These are phyloP conservation scores for Trichosanthes cucumerina DNA, from an alignment of 306 rosid species.

Conservation along the genomic window DNA sequence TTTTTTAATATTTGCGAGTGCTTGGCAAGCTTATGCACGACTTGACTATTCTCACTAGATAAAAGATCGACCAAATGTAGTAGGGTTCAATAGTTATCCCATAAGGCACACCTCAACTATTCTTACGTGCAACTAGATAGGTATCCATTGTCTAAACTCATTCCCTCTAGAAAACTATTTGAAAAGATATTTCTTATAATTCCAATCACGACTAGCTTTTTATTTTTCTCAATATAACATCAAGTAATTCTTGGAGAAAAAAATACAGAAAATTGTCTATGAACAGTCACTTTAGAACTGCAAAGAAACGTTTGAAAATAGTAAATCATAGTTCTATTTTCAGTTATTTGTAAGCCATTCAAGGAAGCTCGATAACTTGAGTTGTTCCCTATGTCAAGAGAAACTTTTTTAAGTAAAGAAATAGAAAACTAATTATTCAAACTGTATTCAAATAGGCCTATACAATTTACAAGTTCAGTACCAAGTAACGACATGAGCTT, in stretches of 20 bases:
- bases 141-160: not conserved
- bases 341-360: not conserved
- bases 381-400: not conserved
- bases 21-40: not conserved
- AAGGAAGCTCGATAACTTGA: not conserved
- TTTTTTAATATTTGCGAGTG: not conserved
- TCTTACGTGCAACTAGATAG: not conserved
- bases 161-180: not conserved
- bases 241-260: not conserved
- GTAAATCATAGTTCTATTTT: not conserved
- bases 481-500: not conserved
- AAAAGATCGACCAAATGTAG: not conserved
- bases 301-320: not conserved
- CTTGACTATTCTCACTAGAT: not conserved
- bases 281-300: not conserved
- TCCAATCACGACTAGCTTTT: not conserved
- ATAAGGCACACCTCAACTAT: not conserved
- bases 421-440: not conserved
- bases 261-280: not conserved
- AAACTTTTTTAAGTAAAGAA: not conserved
- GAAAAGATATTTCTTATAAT: not conserved
- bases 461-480: not conserved
- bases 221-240: not conserved
- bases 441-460: not conserved
- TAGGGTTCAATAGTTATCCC: not conserved